Evolutionary conservation across 1,284 basidiomycete species (phyloP), one percentile per base, ranked within the genome.

Genomic region (Psilocybe mexicana): DNA sequence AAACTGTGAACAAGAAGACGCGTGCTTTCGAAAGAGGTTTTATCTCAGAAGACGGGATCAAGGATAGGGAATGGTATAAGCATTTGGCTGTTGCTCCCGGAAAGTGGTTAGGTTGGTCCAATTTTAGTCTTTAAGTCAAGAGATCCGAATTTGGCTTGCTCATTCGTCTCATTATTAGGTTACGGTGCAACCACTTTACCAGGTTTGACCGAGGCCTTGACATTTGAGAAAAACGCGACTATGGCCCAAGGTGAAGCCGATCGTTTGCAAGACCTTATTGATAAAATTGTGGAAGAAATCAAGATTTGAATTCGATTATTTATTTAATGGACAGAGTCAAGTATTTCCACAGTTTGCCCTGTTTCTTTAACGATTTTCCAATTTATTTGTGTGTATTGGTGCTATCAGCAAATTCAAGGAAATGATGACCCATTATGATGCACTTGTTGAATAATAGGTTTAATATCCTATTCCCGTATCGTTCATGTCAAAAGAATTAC

Each of bases 31-130:
- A 98, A 72, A 79, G 80, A 57, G 93, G 92, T 2, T 93, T 97
- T 74, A 87, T 96, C 64, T 86, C 85, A 3, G 78, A 89, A 64
- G 82, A 82, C 18, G 95, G 95, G 18, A 75, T 78, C 59, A 87
- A 85, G 67, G 88, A 89, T 60, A 80, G 92, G 38, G 86, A 92
- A 68, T 95, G 93, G 93, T 95, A 76, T 58, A 73, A 80, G 67
- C 91, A 95, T 72, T 77, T 96, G 46, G 92, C 83, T 23, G 92
- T 94, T 40, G 92, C 93, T 6, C 94, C 95, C 10, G 94, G 94
- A 30, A 88, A 90, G 66, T 94, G 90, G 86, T 80, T 93, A 30
- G 91, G 92, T 87, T 60, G 57, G 80, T 74, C 43, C 54, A 38
- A 33, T 50, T 40, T 28, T 49, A 12, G 1, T 54, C 38, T 42